phyloP scores from a whole-genome alignment of 2,329 filamentous ascomycete genomes.

The Fusarium brachygibbosum region DNA sequence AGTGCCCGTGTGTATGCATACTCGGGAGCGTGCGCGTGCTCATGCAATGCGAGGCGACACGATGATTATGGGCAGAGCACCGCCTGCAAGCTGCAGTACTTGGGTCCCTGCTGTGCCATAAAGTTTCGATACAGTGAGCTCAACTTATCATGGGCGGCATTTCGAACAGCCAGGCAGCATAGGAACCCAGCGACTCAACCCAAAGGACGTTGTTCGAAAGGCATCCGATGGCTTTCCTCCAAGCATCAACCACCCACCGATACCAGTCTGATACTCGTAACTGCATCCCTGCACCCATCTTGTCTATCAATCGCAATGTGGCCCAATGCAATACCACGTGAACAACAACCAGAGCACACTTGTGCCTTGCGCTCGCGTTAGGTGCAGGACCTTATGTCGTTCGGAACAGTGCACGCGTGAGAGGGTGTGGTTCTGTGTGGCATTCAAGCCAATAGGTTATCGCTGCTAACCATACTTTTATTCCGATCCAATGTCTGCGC shows the following conservation, averaged over 20 bases:
- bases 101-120: conserved; percentile 34
- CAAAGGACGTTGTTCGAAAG: conserved; percentile 2
- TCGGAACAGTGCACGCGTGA: conserved; percentile 12
- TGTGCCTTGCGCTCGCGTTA: conserved; percentile 32
- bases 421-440: conserved; percentile 39
- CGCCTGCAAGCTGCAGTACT: conserved; percentile 28
- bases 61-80: conserved; percentile 29
- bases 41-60: conserved; percentile 24
- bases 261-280: conserved; percentile 3
- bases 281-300: conserved; percentile 5
- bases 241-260: conserved; percentile 2
- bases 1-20: conserved; percentile 11
- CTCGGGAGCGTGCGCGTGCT: conserved; percentile 16
- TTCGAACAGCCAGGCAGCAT: conserved; percentile 26
- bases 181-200: conserved; percentile 3
- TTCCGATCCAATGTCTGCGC: conserved; percentile 22
- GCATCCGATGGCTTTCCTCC: conserved; percentile 5
- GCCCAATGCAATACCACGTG: conserved; percentile 27
- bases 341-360: conserved; percentile 26
- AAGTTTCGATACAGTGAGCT: conserved; percentile 35
- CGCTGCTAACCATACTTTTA: conserved; percentile 18
- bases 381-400: conserved; percentile 24
- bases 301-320: conserved; percentile 7
- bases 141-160: conserved; percentile 14
- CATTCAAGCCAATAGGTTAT: conserved; percentile 30